Percentiles rank a stretch among this genome's conserved stretches.
Conservation (phyloP, 106 monocot genomes). For the Ottelia alismoides region DNA sequence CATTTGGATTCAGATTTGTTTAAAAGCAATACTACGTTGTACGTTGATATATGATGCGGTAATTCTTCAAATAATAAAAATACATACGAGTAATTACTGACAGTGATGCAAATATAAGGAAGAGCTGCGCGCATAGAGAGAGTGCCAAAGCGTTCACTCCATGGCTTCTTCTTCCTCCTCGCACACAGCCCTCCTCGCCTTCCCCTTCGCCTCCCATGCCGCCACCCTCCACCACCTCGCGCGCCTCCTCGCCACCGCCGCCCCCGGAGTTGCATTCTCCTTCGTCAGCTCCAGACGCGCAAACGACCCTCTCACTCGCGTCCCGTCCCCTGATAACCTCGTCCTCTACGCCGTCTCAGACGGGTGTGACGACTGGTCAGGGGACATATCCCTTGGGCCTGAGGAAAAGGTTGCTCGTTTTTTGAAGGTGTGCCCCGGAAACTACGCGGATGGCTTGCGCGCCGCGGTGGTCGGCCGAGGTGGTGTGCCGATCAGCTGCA, state of each 20-base stretch:
- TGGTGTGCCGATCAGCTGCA: constrained; percentile 8
- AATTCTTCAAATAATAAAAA: too few species aligned
- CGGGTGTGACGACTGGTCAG: neutral
- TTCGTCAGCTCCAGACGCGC: constrained; percentile 22
- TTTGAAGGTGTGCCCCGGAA: constrained; percentile 5
- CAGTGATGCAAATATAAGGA: too few species aligned
- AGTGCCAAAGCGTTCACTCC: too few species aligned
- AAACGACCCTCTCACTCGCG: constrained; percentile 1
- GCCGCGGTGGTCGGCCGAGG: neutral
- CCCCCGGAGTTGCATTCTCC: constrained; percentile 23
- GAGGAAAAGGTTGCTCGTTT: constrained; percentile 13
- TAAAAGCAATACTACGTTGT: too few species aligned
- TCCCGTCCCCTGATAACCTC: constrained; percentile 9
- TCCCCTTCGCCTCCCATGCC: constrained; percentile 36
- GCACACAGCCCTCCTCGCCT: too few species aligned
- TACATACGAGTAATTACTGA: too few species aligned
- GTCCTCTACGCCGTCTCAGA: constrained; percentile 8
- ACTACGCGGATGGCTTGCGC: constrained; percentile 9
- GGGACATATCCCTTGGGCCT: neutral
- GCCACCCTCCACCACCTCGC: constrained; percentile 23
- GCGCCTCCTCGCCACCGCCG: constrained; percentile 18
- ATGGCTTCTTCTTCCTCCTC: too few species aligned
- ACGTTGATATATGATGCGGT: too few species aligned
- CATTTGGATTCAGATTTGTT: too few species aligned
- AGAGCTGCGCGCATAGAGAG: too few species aligned